Evolutionary conservation across 257 asterid species (phyloP).

Genomic region (Voacanga thouarsii): DNA sequence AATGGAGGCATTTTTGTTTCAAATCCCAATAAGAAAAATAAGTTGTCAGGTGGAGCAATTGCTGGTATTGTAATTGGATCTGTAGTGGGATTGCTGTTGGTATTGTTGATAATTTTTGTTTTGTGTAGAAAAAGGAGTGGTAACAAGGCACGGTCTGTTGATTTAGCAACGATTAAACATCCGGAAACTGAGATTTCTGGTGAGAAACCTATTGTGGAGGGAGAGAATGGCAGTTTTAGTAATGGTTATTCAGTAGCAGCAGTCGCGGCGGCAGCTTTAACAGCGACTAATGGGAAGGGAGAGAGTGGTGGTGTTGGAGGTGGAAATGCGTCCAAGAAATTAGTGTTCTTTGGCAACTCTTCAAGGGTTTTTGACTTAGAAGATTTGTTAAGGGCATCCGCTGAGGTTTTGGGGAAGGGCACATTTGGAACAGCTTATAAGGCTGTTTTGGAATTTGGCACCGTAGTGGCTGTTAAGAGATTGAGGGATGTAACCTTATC

Average conservation of each 20-base stretch:
- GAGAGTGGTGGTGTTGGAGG: constrained; percentile 20
- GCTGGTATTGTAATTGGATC: constrained; percentile 84
- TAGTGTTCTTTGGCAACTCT: constrained; percentile 29
- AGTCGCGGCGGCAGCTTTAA: constrained; percentile 8
- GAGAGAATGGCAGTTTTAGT: constrained; percentile 22
- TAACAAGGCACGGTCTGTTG: constrained; percentile 49
- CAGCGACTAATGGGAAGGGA: constrained; percentile 18
- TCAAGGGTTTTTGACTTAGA: constrained; percentile 37
- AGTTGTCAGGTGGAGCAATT: constrained; percentile 71
- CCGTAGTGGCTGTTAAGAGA: constrained; percentile 40
- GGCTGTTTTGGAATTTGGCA: constrained; percentile 40
- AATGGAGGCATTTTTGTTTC: constrained; percentile 12
- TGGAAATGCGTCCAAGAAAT: constrained; percentile 27
- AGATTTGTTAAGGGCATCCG: constrained; percentile 44
- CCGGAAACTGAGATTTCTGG: constrained; percentile 42
- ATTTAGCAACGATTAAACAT: constrained; percentile 43
- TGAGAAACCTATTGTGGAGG: constrained; percentile 41
- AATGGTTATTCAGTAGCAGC: constrained; percentile 15
- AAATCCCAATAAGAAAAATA: constrained; percentile 22
- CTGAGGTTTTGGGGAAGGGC: constrained; percentile 48
- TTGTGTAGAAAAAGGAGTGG: constrained; percentile 64
- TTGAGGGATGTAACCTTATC: constrained; percentile 37
- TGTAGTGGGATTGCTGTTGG: constrained; percentile 45
- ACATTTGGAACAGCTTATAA: constrained; percentile 42
- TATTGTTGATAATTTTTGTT: constrained; percentile 47